A percentile compares a stretch with the other conserved stretches of the same genome.
These are phyloP conservation scores for Polyporus arcularius DNA, from an alignment of 768 basidiomycete species.

Conservation along the genomic window DNA sequence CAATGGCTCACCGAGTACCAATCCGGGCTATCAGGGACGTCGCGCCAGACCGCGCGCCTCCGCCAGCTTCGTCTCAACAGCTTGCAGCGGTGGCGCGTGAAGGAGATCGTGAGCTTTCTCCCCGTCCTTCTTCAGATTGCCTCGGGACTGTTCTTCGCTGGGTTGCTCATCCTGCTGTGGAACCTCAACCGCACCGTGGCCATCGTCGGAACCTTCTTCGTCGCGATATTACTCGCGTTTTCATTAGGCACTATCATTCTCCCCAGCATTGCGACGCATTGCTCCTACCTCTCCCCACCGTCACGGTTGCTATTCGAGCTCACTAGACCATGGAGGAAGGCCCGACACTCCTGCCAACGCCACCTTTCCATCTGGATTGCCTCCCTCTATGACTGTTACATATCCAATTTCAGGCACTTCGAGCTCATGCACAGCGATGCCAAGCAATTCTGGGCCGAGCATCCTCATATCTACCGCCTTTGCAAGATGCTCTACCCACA, in stretches of 20 bases:
- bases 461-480: too few relatives aligned
- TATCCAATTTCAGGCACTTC: too few relatives aligned
- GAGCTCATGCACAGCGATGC: too few relatives aligned
- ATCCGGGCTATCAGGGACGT: conserved; percentile 13
- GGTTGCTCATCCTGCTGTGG: conserved; percentile 22
- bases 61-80: conserved; percentile 23
- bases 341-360: too few relatives aligned
- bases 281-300: too few relatives aligned
- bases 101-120: conserved; percentile 4
- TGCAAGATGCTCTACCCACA: too few relatives aligned
- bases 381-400: too few relatives aligned
- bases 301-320: too few relatives aligned
- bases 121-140: conserved; percentile 14
- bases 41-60: conserved; percentile 13
- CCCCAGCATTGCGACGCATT: too few relatives aligned
- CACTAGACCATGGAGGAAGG: too few relatives aligned
- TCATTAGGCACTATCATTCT: conserved; percentile 9
- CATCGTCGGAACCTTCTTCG: conserved; percentile 1
- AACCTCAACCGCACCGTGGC: conserved; percentile 13
- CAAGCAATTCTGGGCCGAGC: too few relatives aligned
- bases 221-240: neutral
- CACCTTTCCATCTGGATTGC: too few relatives aligned
- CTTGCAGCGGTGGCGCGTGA: conserved; percentile 20
- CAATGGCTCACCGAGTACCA: conserved; percentile 17
- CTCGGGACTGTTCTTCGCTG: conserved; percentile 15